These are phyloP conservation scores for Cladosporium sp. DNA, from an alignment of 2,329 filamentous ascomycete species.

Conservation along the genomic window DNA sequence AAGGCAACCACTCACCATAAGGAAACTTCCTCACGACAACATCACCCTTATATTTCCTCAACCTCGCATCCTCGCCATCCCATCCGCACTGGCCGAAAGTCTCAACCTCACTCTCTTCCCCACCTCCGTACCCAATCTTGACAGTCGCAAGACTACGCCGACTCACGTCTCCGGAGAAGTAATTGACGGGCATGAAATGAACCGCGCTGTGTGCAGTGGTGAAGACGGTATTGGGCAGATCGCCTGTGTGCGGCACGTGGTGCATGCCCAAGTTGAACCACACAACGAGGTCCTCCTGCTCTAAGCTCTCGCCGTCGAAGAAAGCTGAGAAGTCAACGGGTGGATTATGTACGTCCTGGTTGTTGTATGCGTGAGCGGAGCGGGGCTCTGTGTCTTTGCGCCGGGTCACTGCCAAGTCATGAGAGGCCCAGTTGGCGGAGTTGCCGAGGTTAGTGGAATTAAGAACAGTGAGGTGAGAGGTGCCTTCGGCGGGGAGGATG, in stretches of 20 bases:
- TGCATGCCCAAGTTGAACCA: slow-evolving; percentile 52
- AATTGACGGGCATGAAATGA: slow-evolving; percentile 1
- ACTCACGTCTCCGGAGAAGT: background rate
- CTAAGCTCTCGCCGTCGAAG: slow-evolving; percentile 43
- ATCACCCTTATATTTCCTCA: too few species aligned
- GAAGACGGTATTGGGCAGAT: slow-evolving; percentile 19
- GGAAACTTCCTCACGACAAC: too few species aligned
- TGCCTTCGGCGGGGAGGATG: slow-evolving; percentile 33
- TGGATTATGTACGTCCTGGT: slow-evolving; percentile 43
- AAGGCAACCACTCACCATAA: too few species aligned
- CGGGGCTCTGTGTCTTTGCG: slow-evolving; percentile 51
- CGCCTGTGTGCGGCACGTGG: slow-evolving; percentile 37
- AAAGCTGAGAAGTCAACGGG: slow-evolving; percentile 49
- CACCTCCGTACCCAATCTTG: slow-evolving; percentile 7
- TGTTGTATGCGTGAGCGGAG: slow-evolving; percentile 43
- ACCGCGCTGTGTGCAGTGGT: background rate
- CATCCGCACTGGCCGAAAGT: too few species aligned
- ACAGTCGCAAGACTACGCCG: background rate
- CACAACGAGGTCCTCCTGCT: slow-evolving; percentile 37
- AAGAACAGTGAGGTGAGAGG: slow-evolving; percentile 44
- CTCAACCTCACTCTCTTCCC: background rate
- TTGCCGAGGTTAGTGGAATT: slow-evolving; percentile 46
- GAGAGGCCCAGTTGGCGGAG: slow-evolving; percentile 45
- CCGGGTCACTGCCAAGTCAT: slow-evolving; percentile 48
- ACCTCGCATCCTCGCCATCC: too few species aligned